These are phyloP conservation scores for Nakaseomyces uthaithaninus DNA, from an alignment of 1,139 yeast species.

Conservation along the genomic window DNA sequence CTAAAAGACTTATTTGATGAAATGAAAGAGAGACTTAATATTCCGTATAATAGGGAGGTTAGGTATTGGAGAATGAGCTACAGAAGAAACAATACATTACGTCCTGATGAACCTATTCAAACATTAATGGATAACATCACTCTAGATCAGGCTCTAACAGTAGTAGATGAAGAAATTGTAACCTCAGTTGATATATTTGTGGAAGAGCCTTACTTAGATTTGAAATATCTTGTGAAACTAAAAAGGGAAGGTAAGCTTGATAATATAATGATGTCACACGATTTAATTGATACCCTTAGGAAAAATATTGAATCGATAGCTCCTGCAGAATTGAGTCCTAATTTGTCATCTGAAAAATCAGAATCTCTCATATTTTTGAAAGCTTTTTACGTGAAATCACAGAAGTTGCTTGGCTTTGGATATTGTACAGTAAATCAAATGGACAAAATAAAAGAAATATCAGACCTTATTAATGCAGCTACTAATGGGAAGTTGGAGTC, in stretches of 20 bases:
- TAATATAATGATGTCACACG: conserved; percentile 14
- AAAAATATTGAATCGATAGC: conserved; percentile 14
- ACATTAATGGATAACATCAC: conserved; percentile 33
- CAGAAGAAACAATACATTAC: conserved; percentile 65
- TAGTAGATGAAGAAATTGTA: conserved; percentile 20
- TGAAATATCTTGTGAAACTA: conserved; percentile 17
- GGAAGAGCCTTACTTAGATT: conserved; percentile 31
- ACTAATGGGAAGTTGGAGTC: conserved; percentile 35
- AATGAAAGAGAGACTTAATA: conserved; percentile 42
- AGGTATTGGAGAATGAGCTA: conserved; percentile 60
- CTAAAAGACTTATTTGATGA: conserved; percentile 44
- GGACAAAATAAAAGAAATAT: conserved; percentile 40
- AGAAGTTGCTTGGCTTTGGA: conserved; percentile 53
- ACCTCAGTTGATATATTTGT: conserved; percentile 24
- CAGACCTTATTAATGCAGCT: conserved; percentile 43
- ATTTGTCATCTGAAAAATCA: conserved; percentile 30
- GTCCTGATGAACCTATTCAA: conserved; percentile 51
- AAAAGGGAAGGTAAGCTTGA: conserved; percentile 13
- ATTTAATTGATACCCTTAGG: conserved; percentile 20
- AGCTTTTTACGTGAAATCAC: conserved; percentile 52
- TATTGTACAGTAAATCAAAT: conserved; percentile 51
- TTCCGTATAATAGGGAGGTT: conserved; percentile 35
- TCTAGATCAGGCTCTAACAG: conserved; percentile 40
- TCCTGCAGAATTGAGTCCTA: conserved; percentile 11
- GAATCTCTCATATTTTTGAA: conserved; percentile 54